Base-by-base conservation (phyloP, 495 filamentous ascomycete species). In the Apiosordaria backusii region DNA sequence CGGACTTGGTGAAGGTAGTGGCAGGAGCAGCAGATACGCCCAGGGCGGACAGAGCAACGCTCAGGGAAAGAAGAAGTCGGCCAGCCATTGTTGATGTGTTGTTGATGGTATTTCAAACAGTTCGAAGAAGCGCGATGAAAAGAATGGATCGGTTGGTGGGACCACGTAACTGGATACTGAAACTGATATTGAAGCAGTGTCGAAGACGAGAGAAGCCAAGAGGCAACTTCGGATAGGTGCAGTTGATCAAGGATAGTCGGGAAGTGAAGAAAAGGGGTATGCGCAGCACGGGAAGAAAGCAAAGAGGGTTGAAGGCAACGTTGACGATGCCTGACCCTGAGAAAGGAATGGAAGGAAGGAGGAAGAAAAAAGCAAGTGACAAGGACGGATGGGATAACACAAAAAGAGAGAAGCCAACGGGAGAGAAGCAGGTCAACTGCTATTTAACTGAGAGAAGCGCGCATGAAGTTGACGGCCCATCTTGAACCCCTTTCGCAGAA, bases 21-120 rank as follows among this genome's bases (percentile, higher is more conserved):
- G 35, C 10, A 24, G 66, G 58, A 19, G 75, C 74, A 29, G 78
- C 75, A 25, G 77, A 67, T 7, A 77, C 74, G 19, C 70, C 68
- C 55, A 77, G 61, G 57, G 70, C 62, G 9, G 75, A 67, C 64
- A 81, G 73, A 60, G 79, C 68, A 53, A 68, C 58, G 57, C 71
- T 63, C 57, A 80, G 52, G 50, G 75, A 72, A 54, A 63, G 19
- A 18, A 76, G 64, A 59, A 75, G 52, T 64, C 70, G 66, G 65
- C 70, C 70, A 21, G 71, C 74, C 75, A 77, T 76, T 25, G 13
- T 54, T 62, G 55, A 35, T 29, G 55, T 50, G 35, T 61, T 57
- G 35, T 52, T 15, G 7, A 7, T 57, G 53, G 21, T 35, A 27
- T 59, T 59, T 53, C 4, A 65, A 63, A 45, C 58, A 65, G 53